Conservation (phyloP, 1,284 basidiomycete species). For the Mycosarcoma mackinlayi region DNA sequence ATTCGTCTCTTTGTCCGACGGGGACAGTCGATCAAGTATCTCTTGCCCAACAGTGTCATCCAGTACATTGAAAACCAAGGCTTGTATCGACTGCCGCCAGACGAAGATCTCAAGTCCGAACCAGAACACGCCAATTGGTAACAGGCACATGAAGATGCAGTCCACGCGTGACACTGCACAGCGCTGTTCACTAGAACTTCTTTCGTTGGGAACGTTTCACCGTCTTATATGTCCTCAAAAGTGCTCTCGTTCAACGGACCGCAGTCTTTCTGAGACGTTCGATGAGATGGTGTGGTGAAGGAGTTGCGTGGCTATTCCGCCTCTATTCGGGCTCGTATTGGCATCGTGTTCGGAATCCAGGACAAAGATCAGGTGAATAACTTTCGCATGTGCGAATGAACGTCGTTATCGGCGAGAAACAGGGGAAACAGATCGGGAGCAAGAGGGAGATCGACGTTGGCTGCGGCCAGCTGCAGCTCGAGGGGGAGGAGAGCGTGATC, state of each 20-base stretch:
- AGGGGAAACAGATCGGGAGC: conserved; percentile 27
- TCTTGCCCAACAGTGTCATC: conserved; percentile 89
- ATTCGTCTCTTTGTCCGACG: conserved; percentile 83
- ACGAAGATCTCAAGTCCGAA: conserved; percentile 33
- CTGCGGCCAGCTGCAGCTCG: not conserved
- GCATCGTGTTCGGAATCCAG: too few relatives aligned
- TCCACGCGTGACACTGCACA: not conserved
- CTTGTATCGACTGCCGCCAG: conserved; percentile 59
- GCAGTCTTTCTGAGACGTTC: too few relatives aligned
- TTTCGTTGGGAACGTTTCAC: too few relatives aligned
- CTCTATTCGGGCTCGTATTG: too few relatives aligned
- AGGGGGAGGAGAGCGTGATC: conserved; percentile 20
- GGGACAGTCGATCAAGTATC: conserved; percentile 91
- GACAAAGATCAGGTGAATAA: conserved; percentile 1
- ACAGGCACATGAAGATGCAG: not conserved
- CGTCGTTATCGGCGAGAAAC: not conserved
- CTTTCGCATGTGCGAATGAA: too few relatives aligned
- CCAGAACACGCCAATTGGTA: conserved; percentile 47
- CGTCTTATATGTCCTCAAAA: too few relatives aligned
- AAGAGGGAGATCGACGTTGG: conserved; percentile 14
- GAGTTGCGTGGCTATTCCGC: too few relatives aligned
- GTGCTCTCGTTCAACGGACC: too few relatives aligned
- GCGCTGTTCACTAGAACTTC: too few relatives aligned
- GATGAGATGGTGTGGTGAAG: too few relatives aligned
- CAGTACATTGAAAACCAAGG: conserved; percentile 90